phyloP scores from a whole-genome alignment of 441 rosid genomes.

The Arabidopsis lyrata region DNA sequence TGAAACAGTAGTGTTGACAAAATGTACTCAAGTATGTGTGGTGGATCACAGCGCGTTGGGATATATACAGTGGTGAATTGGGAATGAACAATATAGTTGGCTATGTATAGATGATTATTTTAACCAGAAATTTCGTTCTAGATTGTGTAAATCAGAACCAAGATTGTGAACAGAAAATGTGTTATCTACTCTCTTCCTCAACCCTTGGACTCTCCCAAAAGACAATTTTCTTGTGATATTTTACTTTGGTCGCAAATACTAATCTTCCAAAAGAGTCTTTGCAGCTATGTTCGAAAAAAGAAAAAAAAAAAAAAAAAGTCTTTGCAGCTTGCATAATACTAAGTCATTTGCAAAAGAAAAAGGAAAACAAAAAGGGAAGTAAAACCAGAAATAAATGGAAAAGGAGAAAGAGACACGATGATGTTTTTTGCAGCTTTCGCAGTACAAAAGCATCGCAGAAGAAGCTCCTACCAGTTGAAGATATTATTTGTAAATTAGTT shows the following conservation, averaged over 20 bases:
- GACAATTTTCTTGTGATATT: slow-evolving; percentile 14
- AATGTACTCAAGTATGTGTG: background rate
- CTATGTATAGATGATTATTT: background rate
- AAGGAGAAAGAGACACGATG: slow-evolving; percentile 9
- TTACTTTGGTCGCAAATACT: slow-evolving; percentile 13
- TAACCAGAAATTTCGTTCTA: background rate
- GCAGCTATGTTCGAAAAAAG: too few relatives aligned
- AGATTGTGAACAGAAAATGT: slow-evolving; percentile 22
- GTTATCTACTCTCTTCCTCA: slow-evolving; percentile 17
- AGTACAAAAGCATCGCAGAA: slow-evolving; percentile 27
- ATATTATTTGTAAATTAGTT: background rate
- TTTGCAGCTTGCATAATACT: slow-evolving; percentile 18
- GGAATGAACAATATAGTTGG: background rate
- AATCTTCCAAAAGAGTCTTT: background rate
- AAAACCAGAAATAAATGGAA: background rate
- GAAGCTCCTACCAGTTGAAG: slow-evolving; percentile 16
- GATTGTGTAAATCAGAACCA: slow-evolving; percentile 30
- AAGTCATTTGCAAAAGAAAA: background rate
- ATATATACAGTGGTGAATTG: slow-evolving; percentile 15
- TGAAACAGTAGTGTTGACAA: slow-evolving; percentile 8
- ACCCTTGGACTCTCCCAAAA: slow-evolving; percentile 34
- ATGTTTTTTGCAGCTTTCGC: slow-evolving; percentile 36
- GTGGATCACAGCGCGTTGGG: slow-evolving; percentile 15
- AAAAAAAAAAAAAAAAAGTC: background rate
- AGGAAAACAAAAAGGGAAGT: background rate